A percentile compares a stretch with the other conserved stretches of the same genome.
phyloP scores from a whole-genome alignment of 2,329 filamentous ascomycete genomes.

The Colletotrichum musae region DNA sequence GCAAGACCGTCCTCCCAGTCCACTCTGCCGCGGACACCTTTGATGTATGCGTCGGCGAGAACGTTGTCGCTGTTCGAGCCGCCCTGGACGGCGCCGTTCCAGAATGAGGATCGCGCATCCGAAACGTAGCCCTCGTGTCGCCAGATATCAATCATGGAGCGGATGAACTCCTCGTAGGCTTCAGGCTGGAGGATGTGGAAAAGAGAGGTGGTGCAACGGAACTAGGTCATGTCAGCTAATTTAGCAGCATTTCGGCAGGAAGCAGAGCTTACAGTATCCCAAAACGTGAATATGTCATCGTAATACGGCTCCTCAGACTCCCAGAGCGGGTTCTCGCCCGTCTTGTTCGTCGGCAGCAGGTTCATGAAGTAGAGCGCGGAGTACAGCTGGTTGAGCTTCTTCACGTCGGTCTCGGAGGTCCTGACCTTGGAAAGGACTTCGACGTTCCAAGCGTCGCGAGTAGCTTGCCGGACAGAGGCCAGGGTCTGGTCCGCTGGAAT shows the following conservation, averaged over 20 bases:
- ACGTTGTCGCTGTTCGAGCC: slow-evolving; percentile 81
- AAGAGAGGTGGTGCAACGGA: slow-evolving; percentile 75
- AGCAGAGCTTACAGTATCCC: slow-evolving; percentile 60
- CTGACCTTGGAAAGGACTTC: slow-evolving; percentile 75
- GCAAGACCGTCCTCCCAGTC: slow-evolving; percentile 75
- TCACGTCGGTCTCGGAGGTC: slow-evolving; percentile 68
- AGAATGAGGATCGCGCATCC: slow-evolving; percentile 77
- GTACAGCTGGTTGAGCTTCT: slow-evolving; percentile 74
- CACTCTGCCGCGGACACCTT: slow-evolving; percentile 73
- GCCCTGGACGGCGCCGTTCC: slow-evolving; percentile 78
- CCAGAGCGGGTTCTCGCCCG: slow-evolving; percentile 80
- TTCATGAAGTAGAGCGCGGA: slow-evolving; percentile 79
- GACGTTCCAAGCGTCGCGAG: slow-evolving; percentile 70
- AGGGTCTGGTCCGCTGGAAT: slow-evolving; percentile 64
- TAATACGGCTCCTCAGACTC: slow-evolving; percentile 76
- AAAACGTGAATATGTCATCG: slow-evolving; percentile 80
- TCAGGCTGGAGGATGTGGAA: slow-evolving; percentile 76
- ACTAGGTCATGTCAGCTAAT: slow-evolving; percentile 47
- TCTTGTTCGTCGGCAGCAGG: slow-evolving; percentile 78
- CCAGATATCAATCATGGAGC: slow-evolving; percentile 79
- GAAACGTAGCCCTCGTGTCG: slow-evolving; percentile 75
- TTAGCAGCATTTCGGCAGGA: background rate
- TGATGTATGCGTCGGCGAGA: slow-evolving; percentile 80
- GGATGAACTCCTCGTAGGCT: slow-evolving; percentile 75
- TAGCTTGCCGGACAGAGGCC: slow-evolving; percentile 59